phyloP scores from a whole-genome alignment of 1,139 yeast species.

The Taphrina betulina region DNA sequence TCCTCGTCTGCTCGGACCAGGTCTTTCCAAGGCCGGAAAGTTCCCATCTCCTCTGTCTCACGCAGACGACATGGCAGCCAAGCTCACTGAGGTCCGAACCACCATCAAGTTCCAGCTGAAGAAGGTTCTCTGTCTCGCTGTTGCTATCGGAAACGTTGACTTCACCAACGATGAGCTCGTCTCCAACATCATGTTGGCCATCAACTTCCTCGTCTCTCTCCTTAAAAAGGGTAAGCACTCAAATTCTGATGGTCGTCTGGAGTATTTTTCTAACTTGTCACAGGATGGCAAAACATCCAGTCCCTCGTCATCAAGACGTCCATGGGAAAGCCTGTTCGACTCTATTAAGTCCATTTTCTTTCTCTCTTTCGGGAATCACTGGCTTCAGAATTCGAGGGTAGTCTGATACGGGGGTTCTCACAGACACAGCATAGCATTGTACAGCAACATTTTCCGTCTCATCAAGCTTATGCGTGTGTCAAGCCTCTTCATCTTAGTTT shows the following conservation, averaged over 20 bases:
- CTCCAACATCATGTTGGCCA: slow-evolving; percentile 97
- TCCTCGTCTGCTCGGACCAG: slow-evolving; percentile 99
- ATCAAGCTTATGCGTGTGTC: too few species aligned
- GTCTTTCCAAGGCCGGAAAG: slow-evolving; percentile 99
- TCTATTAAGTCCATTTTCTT: slow-evolving; percentile 46
- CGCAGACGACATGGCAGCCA: slow-evolving; percentile 94
- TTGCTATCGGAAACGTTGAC: slow-evolving; percentile 96
- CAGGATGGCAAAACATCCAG: slow-evolving; percentile 98
- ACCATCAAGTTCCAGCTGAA: slow-evolving; percentile 99
- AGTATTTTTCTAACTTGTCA: background rate
- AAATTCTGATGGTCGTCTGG: background rate
- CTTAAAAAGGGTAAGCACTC: slow-evolving; percentile 74
- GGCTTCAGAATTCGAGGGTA: too few species aligned
- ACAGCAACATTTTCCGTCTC: too few species aligned
- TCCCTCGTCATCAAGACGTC: slow-evolving; percentile 98
- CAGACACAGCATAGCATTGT: too few species aligned
- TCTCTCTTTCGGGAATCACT: too few species aligned
- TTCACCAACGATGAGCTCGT: slow-evolving; percentile 97
- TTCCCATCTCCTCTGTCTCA: slow-evolving; percentile 99
- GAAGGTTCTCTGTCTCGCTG: slow-evolving; percentile 82
- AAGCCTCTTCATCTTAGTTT: too few species aligned
- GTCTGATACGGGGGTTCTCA: too few species aligned
- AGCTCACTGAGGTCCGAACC: slow-evolving; percentile 96
- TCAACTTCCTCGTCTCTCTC: slow-evolving; percentile 98
- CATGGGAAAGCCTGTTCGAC: slow-evolving; percentile 99